Evolutionary conservation across 2,329 filamentous ascomycete genomes (phyloP), one percentile per base, ranked within the genome.

Genomic region (Calonectria montana): DNA sequence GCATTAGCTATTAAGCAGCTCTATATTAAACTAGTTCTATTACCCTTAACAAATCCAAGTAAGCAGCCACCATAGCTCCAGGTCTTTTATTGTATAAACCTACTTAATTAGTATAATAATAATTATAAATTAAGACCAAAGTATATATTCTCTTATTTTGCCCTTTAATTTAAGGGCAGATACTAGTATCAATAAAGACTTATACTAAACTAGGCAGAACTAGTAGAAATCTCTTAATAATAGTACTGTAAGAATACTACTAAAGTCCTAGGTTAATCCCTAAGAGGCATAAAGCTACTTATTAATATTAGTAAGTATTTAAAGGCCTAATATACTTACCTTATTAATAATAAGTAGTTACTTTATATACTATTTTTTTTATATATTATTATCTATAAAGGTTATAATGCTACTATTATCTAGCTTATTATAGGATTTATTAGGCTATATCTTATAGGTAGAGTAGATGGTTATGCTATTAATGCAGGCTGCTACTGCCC

Each of bases 71-170:
- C 31, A 39, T 50, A 66, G 13, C 8, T 45, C 16, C 7, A 39
- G 21, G 3, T 66, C 48, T 39, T n/a, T 27, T 13, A 37, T 48
- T 16, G 27, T 13, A 6, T 39, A 39, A 9, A 66, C 18, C 15
- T 66, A 50, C 21, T 73, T 53, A 25, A 37, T n/a, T 4, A 67
- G 25, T n/a, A 67, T 31, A n/a, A 66, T 45, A 27, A 66, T 39
- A 9, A 25, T 55, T 8, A 18, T 66, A 27, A 66, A 66, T 25
- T 55, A 45, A 3, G 1, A 43, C 35, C 13, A 66, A n/a, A 66
- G 25, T 16, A 35, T 43, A 18, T n/a, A 37, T 23, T 45, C 18
- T 9, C n/a, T n/a, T 16, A 10, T 10, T 35, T 18, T 8, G 2
- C 31, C 23, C 23, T 21, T 21, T 15, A 1, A 23, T 12, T 1